Evolutionary conservation across 2,329 filamentous ascomycete genomes (phyloP).

Genomic region (Bipolaris victoriae): DNA sequence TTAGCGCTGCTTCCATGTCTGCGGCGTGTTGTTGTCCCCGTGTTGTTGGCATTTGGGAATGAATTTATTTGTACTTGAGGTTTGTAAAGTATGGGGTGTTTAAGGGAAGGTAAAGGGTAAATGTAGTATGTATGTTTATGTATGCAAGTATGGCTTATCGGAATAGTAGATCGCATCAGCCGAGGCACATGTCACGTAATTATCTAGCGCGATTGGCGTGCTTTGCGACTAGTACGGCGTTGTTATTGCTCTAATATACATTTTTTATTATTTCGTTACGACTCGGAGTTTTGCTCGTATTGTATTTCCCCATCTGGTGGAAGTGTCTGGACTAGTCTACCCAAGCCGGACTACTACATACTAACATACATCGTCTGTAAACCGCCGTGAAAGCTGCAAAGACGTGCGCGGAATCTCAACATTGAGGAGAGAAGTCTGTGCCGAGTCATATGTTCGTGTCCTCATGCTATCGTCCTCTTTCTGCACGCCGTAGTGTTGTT

Average conservation of each 20-base stretch:
- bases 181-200: constrained; percentile 9
- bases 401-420: constrained; percentile 4
- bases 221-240: background rate
- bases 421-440: background rate
- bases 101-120: background rate
- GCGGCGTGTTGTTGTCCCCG: constrained; percentile 29
- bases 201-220: background rate
- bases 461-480: no score
- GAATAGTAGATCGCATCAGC: constrained; percentile 1
- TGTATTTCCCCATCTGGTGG: background rate
- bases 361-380: background rate
- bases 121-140: background rate
- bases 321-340: background rate
- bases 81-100: no score
- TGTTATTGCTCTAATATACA: background rate
- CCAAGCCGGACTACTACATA: background rate
- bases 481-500: background rate
- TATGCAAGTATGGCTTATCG: constrained; percentile 2
- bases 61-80: no score
- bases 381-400: background rate
- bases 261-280: background rate
- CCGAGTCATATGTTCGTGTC: background rate
- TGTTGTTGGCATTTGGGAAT: constrained; percentile 33
- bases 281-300: background rate
- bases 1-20: constrained; percentile 71